A percentile compares a stretch with the other conserved stretches of the same genome.
phyloP scores from a whole-genome alignment of 2,329 filamentous ascomycete genomes.

The Zalaria obscura region DNA sequence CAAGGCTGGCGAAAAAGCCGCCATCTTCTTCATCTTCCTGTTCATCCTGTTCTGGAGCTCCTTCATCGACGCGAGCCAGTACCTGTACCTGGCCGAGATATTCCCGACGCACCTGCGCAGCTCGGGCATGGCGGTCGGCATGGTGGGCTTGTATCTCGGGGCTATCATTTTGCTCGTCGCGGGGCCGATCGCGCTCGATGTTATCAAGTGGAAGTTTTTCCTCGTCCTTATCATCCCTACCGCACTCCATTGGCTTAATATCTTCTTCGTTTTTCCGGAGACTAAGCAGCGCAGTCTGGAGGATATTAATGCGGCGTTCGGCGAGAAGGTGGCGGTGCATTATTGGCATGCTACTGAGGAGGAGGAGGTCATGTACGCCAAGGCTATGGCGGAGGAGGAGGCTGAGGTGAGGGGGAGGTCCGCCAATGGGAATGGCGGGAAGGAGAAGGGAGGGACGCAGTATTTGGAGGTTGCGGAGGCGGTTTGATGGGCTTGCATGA shows the following conservation, averaged over 20 bases:
- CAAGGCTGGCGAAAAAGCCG: slow-evolving; percentile 19
- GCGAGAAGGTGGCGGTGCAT: slow-evolving; percentile 17
- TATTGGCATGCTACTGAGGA: slow-evolving; percentile 14
- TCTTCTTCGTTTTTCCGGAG: slow-evolving; percentile 23
- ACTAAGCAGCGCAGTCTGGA: slow-evolving; percentile 22
- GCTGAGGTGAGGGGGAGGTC: background rate
- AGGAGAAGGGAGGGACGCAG: background rate
- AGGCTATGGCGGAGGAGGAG: background rate
- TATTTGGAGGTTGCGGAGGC: background rate
- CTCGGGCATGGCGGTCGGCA: slow-evolving; percentile 23
- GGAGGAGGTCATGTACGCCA: slow-evolving; percentile 13
- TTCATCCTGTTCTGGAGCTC: slow-evolving; percentile 27
- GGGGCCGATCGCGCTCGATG: slow-evolving; percentile 11
- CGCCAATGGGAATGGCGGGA: background rate
- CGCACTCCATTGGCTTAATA: slow-evolving; percentile 13
- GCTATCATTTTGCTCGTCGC: slow-evolving; percentile 21
- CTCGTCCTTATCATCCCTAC: slow-evolving; percentile 8
- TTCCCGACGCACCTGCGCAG: slow-evolving; percentile 27
- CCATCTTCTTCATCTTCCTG: slow-evolving; percentile 27
- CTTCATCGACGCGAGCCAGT: slow-evolving; percentile 33
- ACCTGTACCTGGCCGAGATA: slow-evolving; percentile 31
- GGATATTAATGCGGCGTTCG: slow-evolving; percentile 22
- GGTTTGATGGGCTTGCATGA: background rate
- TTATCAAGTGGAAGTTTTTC: slow-evolving; percentile 11
- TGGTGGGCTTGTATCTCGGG: slow-evolving; percentile 21